These are phyloP conservation scores for Monosporascus ibericus DNA, from an alignment of 2,329 filamentous ascomycete species.

Conservation along the genomic window DNA sequence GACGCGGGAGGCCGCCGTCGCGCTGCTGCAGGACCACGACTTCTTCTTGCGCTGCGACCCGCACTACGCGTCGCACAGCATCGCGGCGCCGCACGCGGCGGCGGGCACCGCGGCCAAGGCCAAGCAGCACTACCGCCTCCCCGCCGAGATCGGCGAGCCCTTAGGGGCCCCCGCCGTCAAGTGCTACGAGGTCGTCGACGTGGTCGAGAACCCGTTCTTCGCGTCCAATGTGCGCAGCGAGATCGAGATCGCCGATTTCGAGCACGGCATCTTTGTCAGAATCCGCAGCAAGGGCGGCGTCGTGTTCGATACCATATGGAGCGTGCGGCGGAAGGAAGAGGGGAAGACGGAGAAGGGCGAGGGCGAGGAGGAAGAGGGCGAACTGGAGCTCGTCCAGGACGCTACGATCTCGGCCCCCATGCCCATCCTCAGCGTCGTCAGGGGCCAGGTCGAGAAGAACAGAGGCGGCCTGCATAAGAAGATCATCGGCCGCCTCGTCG, in stretches of 20 bases:
- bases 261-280: constrained; percentile 44
- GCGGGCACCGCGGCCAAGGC: constrained; percentile 15
- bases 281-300: constrained; percentile 45
- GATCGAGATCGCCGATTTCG: constrained; percentile 46
- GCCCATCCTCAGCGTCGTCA: constrained; percentile 42
- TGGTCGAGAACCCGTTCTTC: constrained; percentile 50
- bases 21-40: constrained; percentile 44
- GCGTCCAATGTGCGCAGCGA: constrained; percentile 47
- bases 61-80: constrained; percentile 35
- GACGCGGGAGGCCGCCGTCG: constrained; percentile 23
- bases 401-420: constrained; percentile 44
- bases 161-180: constrained; percentile 16
- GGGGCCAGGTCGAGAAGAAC: constrained; percentile 43
- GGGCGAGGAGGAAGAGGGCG: constrained; percentile 15
- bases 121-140: constrained; percentile 20
- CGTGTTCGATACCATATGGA: constrained; percentile 49
- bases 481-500: constrained; percentile 35
- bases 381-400: constrained; percentile 41
- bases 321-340: constrained; percentile 24
- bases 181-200: constrained; percentile 44
- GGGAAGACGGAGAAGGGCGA: constrained; percentile 23
- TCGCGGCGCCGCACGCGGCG: constrained; percentile 15
- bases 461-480: constrained; percentile 46
- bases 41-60: constrained; percentile 49
- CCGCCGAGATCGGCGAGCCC: constrained; percentile 15